A percentile compares a stretch with the other conserved stretches of the same genome.
Evolutionary conservation across 2,329 filamentous ascomycete species (phyloP).

Genomic region (Aspergillus versicolor): DNA sequence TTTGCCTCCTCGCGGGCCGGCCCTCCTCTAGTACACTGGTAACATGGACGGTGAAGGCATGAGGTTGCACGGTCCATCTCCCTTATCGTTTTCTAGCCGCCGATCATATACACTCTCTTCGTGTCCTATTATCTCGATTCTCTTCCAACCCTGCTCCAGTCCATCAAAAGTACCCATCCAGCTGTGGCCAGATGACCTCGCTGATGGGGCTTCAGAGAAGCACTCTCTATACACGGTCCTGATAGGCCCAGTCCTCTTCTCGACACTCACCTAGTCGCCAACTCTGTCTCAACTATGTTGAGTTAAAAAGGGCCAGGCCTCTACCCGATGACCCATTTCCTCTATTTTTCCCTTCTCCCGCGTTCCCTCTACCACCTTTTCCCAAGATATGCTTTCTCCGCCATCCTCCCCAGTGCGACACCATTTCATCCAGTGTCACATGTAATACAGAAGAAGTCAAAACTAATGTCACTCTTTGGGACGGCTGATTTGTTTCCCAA

Average conservation of each 20-base stretch:
- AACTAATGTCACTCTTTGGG: no score
- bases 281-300: slow-evolving; percentile 2
- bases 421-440: slow-evolving; percentile 13
- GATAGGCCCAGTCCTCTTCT: slow-evolving; percentile 2
- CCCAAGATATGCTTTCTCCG: background rate
- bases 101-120: slow-evolving; percentile 4
- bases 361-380: background rate
- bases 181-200: slow-evolving; percentile 9
- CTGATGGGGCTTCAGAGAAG: slow-evolving; percentile 3
- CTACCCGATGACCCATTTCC: background rate
- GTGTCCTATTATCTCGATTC: background rate
- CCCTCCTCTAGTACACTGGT: slow-evolving; percentile 8
- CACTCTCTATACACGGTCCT: background rate
- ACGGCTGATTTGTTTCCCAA: no score
- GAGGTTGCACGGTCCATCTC: slow-evolving; percentile 17
- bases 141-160: background rate
- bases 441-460: no score
- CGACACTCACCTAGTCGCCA: background rate
- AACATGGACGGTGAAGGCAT: background rate
- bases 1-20: slow-evolving; percentile 8
- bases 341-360: background rate
- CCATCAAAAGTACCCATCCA: slow-evolving; percentile 4
- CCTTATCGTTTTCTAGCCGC: slow-evolving; percentile 9
- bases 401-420: slow-evolving; percentile 1
- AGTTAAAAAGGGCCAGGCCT: background rate